Evolutionary conservation across 495 filamentous ascomycete species (phyloP), one percentile per base, ranked within the genome.

Genomic region (Penicillium taxi): DNA sequence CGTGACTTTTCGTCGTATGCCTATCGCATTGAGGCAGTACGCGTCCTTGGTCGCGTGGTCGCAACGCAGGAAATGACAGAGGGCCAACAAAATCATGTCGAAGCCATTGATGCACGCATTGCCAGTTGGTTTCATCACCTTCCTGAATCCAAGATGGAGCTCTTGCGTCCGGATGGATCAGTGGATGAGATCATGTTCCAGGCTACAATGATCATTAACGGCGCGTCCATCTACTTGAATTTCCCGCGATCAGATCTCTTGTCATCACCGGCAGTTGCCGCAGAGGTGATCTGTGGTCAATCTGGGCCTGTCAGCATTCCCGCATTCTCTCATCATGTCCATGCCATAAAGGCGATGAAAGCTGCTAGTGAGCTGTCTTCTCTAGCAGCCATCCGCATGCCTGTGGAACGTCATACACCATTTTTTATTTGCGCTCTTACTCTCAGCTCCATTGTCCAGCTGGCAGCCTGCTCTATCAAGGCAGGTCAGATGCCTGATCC

Each of bases 141-240:
- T 5, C 87, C 88, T 0, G 67, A 74, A 25, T 70, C 69, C n/a
- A 93, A 93, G 61, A 69, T 69, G 36, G 75, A 84, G 40, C 72
- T 86, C 22, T 62, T 90, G 37, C 73, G 73, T 25, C 72, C 74
- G 40, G 74, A 81, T 38, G 66, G 66, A 20, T 67, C 78, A 22
- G 70, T 89, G 7, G 87, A 95, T 50, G 85, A 93, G 63, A 82
- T 94, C 73, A 77, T 94, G 64, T 93, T 94, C 67, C 86, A 94
- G 53, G 86, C 86, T 8, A 82, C 82, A 37, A 87, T 91, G 77
- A 80, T 91, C 33, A 74, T 81, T 19, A 75, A 84, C 52, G 80
- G 64, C 13, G 62, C 66, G 4, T 53, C 64, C 26, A 69, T 67
- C 29, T 65, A 67, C 31, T 54, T 70, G 5, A 61, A 69, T 39